These are phyloP conservation scores for Endoconidiophora polonica DNA, from an alignment of 2,329 filamentous ascomycete species.

Conservation along the genomic window DNA sequence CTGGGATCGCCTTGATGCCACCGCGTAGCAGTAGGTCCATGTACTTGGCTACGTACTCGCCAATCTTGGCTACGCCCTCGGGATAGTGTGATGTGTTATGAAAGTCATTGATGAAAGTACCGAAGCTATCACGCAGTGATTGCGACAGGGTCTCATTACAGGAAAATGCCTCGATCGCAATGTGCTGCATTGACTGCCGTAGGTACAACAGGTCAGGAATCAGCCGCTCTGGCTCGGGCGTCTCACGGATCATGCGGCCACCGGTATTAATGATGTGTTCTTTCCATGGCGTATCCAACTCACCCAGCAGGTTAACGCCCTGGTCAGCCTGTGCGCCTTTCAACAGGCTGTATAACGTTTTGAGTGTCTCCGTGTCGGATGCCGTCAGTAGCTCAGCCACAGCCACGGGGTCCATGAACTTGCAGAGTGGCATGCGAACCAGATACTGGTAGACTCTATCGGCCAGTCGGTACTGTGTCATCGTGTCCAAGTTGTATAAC, in stretches of 20 bases:
- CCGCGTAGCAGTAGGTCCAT: constrained; percentile 78
- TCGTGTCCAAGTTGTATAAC: constrained; percentile 63
- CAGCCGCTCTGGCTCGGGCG: constrained; percentile 67
- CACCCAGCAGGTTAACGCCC: constrained; percentile 51
- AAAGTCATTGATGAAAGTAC: constrained; percentile 82
- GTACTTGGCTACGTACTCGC: constrained; percentile 97
- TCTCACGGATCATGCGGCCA: constrained; percentile 62
- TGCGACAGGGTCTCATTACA: constrained; percentile 63
- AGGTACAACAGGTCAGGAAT: constrained; percentile 66
- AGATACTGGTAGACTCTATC: constrained; percentile 56
- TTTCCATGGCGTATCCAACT: constrained; percentile 57
- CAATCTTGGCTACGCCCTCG: constrained; percentile 80
- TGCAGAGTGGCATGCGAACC: constrained; percentile 48
- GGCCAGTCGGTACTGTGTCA: constrained; percentile 63
- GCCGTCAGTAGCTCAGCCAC: constrained; percentile 58
- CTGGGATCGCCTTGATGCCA: constrained; percentile 66
- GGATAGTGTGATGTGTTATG: constrained; percentile 55
- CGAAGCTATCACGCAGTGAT: constrained; percentile 69
- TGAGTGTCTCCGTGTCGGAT: constrained; percentile 52
- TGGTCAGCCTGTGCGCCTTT: constrained; percentile 19
- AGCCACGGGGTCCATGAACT: constrained; percentile 48
- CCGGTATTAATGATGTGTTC: constrained; percentile 65
- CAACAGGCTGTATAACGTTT: constrained; percentile 62
- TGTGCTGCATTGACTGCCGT: constrained; percentile 60
- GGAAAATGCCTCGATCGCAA: constrained; percentile 61